phyloP scores from a whole-genome alignment of 441 rosid genomes.

The Corymbia citriodora region DNA sequence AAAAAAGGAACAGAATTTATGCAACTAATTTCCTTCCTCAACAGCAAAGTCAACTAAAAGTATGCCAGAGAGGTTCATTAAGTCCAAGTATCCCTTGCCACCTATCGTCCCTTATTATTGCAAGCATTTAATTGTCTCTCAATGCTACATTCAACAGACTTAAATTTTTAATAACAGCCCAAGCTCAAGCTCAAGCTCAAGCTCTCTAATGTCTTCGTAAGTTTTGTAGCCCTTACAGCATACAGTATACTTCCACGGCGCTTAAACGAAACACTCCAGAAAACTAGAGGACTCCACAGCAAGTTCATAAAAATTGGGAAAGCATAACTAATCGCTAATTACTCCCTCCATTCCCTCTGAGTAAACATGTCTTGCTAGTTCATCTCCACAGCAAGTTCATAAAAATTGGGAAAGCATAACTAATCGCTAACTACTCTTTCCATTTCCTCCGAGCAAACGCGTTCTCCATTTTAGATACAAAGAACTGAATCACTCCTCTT shows the following conservation, averaged over 20 bases:
- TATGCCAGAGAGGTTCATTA: neutral
- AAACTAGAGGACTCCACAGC: neutral
- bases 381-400: neutral
- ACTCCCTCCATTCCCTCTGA: neutral
- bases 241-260: neutral
- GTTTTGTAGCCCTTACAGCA: neutral
- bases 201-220: neutral
- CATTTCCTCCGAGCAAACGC: neutral
- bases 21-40: neutral
- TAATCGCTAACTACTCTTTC: neutral
- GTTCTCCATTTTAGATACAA: neutral
- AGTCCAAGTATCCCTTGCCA: neutral
- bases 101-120: neutral
- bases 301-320: neutral
- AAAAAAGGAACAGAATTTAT: neutral
- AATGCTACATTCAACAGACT: neutral
- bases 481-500: neutral
- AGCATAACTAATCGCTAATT: neutral
- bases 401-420: neutral
- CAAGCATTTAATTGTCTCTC: neutral
- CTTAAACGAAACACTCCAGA: neutral
- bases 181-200: neutral
- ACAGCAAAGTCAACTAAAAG: neutral
- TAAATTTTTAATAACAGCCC: neutral
- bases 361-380: neutral